Evolutionary conservation across 2,329 filamentous ascomycete genomes (phyloP).

Genomic region (Clarireedia hainanense): DNA sequence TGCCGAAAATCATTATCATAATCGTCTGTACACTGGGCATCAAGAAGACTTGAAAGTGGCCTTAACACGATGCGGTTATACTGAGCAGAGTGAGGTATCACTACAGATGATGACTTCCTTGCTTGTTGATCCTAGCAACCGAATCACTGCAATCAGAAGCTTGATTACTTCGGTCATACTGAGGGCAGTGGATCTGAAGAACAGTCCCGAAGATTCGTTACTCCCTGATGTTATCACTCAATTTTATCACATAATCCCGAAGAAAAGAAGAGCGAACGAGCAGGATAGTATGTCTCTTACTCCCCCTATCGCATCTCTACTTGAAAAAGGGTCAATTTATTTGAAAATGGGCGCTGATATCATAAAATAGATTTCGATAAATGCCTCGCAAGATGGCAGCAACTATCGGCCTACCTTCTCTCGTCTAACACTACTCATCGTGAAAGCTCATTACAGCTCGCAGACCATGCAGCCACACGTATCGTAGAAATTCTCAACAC

Average conservation of each 20-base stretch:
- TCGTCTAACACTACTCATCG: neutral
- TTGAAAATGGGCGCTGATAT: neutral
- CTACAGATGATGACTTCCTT: neutral
- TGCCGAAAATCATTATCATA: slow-evolving; percentile 34
- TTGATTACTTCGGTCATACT: slow-evolving; percentile 1
- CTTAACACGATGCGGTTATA: neutral
- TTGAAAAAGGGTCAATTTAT: too few species aligned
- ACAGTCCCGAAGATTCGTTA: neutral
- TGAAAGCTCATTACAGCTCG: neutral
- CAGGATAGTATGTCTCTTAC: neutral
- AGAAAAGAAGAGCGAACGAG: neutral
- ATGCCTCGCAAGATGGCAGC: neutral
- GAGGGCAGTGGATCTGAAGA: neutral
- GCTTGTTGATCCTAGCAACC: neutral
- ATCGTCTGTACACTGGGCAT: neutral
- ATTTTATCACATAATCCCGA: neutral
- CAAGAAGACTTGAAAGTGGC: neutral
- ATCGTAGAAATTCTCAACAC: neutral
- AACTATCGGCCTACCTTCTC: neutral
- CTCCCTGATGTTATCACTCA: neutral
- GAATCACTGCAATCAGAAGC: neutral
- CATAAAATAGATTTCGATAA: neutral
- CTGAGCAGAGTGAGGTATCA: neutral
- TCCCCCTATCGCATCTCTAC: neutral
- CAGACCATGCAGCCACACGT: neutral